A percentile compares a stretch with the other conserved stretches of the same genome.
Evolutionary conservation across 805 yeast genomes (phyloP).

Genomic region (Candida parachauliodes): DNA sequence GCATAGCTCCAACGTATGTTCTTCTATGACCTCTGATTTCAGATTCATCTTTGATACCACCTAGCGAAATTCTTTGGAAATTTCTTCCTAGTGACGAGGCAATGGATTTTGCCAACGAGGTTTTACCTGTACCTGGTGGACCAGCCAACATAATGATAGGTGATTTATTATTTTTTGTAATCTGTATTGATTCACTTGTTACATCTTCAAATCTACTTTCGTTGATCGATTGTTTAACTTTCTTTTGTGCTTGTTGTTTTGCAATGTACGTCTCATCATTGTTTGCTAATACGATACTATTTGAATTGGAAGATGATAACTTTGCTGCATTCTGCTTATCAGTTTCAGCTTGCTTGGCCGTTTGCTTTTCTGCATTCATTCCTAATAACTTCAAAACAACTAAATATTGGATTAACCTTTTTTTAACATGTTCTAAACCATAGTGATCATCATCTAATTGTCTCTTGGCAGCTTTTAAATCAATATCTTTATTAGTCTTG

Average conservation of each 20-base stretch:
- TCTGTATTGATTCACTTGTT: constrained; percentile 14
- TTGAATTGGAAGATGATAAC: neutral
- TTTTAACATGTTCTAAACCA: constrained; percentile 49
- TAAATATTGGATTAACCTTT: constrained; percentile 70
- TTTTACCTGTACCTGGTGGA: constrained; percentile 94
- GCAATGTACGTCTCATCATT: constrained; percentile 30
- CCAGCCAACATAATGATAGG: constrained; percentile 83
- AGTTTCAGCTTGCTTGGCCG: constrained; percentile 9
- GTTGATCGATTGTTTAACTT: constrained; percentile 8
- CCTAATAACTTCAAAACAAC: constrained; percentile 67
- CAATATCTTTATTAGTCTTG: constrained; percentile 41
- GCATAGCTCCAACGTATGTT: constrained; percentile 91
- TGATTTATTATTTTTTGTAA: constrained; percentile 43
- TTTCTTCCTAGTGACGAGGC: constrained; percentile 70
- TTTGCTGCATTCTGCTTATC: neutral
- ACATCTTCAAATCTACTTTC: constrained; percentile 1
- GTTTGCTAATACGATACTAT: constrained; percentile 32
- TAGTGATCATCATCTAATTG: constrained; percentile 42
- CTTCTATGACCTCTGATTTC: constrained; percentile 89
- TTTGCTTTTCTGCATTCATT: constrained; percentile 26
- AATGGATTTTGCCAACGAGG: constrained; percentile 78
- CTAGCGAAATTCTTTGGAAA: constrained; percentile 77
- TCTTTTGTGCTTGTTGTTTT: constrained; percentile 19
- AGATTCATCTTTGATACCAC: constrained; percentile 86
- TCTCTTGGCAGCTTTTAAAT: constrained; percentile 40